Evolutionary conservation across 1,139 yeast species (phyloP), one percentile per base, ranked within the genome.

Genomic region (Suhomyces bribrorum): DNA sequence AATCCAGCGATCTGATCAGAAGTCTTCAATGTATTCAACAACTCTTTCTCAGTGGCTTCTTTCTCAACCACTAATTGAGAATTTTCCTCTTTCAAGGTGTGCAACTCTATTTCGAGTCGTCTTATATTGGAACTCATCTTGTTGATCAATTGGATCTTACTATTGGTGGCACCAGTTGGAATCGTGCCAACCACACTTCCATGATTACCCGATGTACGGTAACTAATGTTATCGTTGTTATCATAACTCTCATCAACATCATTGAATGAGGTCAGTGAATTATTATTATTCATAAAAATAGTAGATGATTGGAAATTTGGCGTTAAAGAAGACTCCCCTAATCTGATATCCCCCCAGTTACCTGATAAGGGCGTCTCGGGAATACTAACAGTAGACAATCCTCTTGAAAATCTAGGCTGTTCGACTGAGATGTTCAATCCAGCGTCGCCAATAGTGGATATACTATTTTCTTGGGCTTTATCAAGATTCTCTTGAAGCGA

Each of bases 71-170:
- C 59, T 24, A 86, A 58, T 38, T 70, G 71, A 9, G 66, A 65
- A 35, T 84, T 73, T 39, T 86, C 90, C 35, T 84, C 89, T 45
- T 72, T 77, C 37, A 83, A 62, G 0, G 87, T 75, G 31, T 77
- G 62, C 25, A 89, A 60, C 54, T 92, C 97, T 13, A 85, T 77
- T 55, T 92, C 96, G 30, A 90, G 66, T 40, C 90, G 73, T 42
- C 96, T 75, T 14, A 90, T 80, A 34, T 82, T 87, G 1, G 86
- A 68, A 36, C 88, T 76, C 76, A 88, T 74, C 49, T 83, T 83
- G 46, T 84, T 82, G 29, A 87, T 74, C 24, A 87, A 57, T 53
- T 86, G 95, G 33, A 83, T 72, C 34, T 61, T 61, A 31, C 46
- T 49, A 32, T 46, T 52, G 25, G 44, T 48, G 7, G 45, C 36